These are phyloP conservation scores for Penicillium daleae DNA, from an alignment of 495 filamentous ascomycete species.

Conservation along the genomic window DNA sequence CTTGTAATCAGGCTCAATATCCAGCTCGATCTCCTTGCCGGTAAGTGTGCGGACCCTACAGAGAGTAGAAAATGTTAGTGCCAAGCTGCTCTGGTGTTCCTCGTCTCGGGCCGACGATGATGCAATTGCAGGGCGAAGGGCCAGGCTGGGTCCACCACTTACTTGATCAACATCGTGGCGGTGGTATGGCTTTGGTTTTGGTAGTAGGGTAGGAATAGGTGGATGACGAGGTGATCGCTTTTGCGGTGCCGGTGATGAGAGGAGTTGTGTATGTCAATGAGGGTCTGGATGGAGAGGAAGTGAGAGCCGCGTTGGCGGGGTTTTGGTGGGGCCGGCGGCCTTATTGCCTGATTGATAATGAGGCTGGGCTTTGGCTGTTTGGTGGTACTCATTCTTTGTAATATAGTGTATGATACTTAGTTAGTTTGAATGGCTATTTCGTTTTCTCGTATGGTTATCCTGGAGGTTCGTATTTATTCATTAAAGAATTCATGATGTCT, in stretches of 20 bases:
- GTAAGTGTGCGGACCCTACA: constrained; percentile 95
- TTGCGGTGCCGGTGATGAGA: constrained; percentile 3
- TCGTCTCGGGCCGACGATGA: constrained; percentile 21
- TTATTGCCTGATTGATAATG: constrained; percentile 34
- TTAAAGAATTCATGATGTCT: not conserved
- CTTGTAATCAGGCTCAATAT: constrained; percentile 92
- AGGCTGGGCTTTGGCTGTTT: not conserved
- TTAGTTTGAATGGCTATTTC: not conserved
- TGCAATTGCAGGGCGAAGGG: constrained; percentile 22
- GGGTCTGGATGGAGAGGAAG: constrained; percentile 24
- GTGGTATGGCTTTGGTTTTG: not conserved
- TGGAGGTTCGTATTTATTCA: not conserved
- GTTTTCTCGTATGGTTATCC: not conserved
- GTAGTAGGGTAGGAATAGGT: not conserved
- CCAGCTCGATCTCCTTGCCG: constrained; percentile 97
- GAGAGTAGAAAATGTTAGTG: constrained; percentile 18
- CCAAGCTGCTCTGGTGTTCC: constrained; percentile 8
- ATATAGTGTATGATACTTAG: too few relatives aligned
- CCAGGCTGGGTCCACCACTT: constrained; percentile 17
- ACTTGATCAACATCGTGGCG: constrained; percentile 56
- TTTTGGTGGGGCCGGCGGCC: constrained; percentile 34
- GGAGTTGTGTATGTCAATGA: constrained; percentile 12
- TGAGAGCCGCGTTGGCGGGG: constrained; percentile 34
- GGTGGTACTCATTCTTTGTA: not conserved
- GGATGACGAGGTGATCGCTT: not conserved